Evolutionary conservation across 345 rosid species (phyloP), one percentile per base, ranked within the genome.

Genomic region (Eucalyptus sp.): DNA sequence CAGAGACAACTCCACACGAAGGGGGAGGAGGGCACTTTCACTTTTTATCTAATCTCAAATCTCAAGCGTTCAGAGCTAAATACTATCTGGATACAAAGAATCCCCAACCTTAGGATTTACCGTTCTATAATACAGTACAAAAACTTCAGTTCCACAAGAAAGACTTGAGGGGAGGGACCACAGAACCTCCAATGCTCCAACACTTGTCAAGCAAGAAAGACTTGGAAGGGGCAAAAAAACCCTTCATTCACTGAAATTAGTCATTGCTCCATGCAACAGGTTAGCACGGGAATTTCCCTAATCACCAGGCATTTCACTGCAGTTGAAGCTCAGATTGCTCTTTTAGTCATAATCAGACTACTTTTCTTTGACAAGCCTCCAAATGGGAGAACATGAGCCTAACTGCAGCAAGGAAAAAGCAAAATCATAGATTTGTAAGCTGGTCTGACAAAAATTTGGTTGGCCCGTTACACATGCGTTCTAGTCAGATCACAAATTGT

Each of bases 1-100:
- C 76, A 64, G 41, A 64, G 10, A 64, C 41, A 64, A n/a, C 33
- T 64, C 76, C 76, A 64, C 41, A 64, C 4, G 76, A 14, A 64
- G 41, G 7, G 0, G 41, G 18, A n/a, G 41, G 18, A n/a, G 18
- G 18, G 76, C 20, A 41, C 29, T 76, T 3, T 20, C 0, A 5
- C 48, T 3, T 71, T 66, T 15, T 31, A 0, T 76, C 84, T 41
- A 20, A 76, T 76, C 84, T 76, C 84, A 76, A 76, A 6, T 76
- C 48, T 41, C 46, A 76, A 76, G 29, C 84, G 5, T 41, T 10
- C 48, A 76, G 84, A 41, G 84, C 15, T 22, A 41, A 76, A 76
- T 20, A 41, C 3, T 44, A 41, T 76, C 22, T 4, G 3, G 29
- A 76, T 4, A 76, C 4, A 76, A 11, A 76, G 11, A 41, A 76